phyloP scores from a whole-genome alignment of 78 protist species.

The Paulinella micropora region DNA sequence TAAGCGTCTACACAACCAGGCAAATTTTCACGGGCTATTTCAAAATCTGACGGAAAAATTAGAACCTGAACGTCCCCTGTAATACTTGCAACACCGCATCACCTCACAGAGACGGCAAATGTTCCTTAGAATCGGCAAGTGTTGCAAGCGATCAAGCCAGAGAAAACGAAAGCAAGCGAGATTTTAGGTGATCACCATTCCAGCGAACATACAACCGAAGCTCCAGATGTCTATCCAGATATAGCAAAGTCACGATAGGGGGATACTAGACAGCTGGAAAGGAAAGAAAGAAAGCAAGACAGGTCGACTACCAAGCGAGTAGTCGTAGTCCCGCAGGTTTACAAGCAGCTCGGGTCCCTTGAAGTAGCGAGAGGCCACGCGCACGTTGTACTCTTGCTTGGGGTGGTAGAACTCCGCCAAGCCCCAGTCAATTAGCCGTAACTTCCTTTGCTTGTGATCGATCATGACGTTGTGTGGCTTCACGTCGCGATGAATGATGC shows the following conservation, averaged over 20 bases:
- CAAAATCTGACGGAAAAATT: no score
- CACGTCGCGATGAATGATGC: constrained; percentile 78
- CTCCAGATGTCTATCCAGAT: constrained; percentile 96
- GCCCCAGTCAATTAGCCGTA: constrained; percentile 97
- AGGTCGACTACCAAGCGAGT: no score
- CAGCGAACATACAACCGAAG: constrained; percentile 95
- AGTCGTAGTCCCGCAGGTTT: constrained; percentile 81
- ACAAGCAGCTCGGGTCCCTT: constrained; percentile 95
- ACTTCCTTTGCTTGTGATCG: constrained; percentile 76
- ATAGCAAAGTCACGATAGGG: no score
- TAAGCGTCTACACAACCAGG: no score
- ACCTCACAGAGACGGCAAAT: no score
- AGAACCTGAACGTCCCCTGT: no score
- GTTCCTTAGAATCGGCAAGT: no score
- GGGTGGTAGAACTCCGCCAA: constrained; percentile 97
- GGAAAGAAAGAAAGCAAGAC: not conserved
- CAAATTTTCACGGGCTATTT: no score
- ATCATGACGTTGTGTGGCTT: constrained; percentile 97
- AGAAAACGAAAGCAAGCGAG: no score
- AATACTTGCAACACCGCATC: no score
- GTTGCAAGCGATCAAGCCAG: no score
- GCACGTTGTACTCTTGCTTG: constrained; percentile 87
- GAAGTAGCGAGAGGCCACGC: constrained; percentile 98
- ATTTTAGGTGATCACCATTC: no score
- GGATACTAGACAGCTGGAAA: not conserved